Evolutionary conservation across 305 asterid genomes (phyloP).

Genomic region (Rubia balearica): DNA sequence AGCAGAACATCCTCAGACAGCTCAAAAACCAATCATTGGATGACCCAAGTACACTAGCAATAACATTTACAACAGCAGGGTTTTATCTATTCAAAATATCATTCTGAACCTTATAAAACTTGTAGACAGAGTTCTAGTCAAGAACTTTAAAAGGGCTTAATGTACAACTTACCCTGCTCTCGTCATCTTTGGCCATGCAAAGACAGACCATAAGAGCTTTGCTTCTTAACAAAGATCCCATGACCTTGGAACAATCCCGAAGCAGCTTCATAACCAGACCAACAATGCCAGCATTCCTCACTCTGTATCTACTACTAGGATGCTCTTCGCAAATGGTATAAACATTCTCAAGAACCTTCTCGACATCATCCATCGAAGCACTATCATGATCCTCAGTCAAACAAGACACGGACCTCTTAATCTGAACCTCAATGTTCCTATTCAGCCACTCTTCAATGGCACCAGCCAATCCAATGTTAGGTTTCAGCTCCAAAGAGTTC

Average conservation of each 20-base stretch:
- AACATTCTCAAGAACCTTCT: constrained; percentile 12
- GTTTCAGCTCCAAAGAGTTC: constrained; percentile 20
- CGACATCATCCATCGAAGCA: constrained; percentile 7
- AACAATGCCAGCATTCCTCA: constrained; percentile 22
- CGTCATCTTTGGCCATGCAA: constrained; percentile 24
- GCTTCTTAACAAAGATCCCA: constrained; percentile 24
- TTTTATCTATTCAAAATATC: background rate
- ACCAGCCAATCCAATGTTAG: constrained; percentile 29
- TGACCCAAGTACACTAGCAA: background rate
- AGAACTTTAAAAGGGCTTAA: background rate
- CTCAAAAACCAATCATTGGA: background rate
- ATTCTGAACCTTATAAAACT: background rate
- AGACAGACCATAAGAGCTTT: constrained; percentile 26
- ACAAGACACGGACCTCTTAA: constrained; percentile 19
- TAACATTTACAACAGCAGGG: background rate
- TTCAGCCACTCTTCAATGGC: constrained; percentile 27
- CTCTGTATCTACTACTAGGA: constrained; percentile 22
- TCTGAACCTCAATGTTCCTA: constrained; percentile 22
- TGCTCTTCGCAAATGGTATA: constrained; percentile 19
- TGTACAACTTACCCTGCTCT: constrained; percentile 21
- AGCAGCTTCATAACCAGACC: constrained; percentile 17
- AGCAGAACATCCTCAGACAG: background rate
- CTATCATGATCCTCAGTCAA: constrained; percentile 15
- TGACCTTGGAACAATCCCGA: constrained; percentile 16
- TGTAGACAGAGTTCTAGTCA: background rate